phyloP scores from a whole-genome alignment of 2,329 filamentous ascomycete genomes.

The Fusarium miscanthi region DNA sequence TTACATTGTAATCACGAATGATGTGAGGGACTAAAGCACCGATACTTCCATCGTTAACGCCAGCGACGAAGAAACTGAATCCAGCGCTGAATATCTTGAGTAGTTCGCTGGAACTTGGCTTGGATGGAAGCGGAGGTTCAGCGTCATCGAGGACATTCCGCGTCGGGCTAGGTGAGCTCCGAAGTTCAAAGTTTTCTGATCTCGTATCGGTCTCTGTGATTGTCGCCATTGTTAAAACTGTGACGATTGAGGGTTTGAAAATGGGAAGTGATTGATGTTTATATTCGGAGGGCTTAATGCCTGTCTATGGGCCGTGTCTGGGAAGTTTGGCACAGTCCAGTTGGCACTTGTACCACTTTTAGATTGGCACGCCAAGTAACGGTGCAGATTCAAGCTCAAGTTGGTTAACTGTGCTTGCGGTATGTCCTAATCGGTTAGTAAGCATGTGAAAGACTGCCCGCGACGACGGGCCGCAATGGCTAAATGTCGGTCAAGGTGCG shows the following conservation, averaged over 20 bases:
- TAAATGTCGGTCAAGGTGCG: constrained; percentile 5
- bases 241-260: not conserved
- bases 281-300: not conserved
- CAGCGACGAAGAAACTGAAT: constrained; percentile 74
- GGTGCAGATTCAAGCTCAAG: not conserved
- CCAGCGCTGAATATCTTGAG: constrained; percentile 65
- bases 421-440: not conserved
- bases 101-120: not conserved
- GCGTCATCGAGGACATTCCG: not conserved
- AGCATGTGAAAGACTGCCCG: not conserved
- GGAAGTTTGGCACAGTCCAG: not conserved
- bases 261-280: not conserved
- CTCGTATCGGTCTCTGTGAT: constrained; percentile 10
- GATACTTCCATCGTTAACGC: constrained; percentile 72
- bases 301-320: not conserved
- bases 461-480: constrained; percentile 15
- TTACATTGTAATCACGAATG: constrained; percentile 65
- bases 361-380: not conserved
- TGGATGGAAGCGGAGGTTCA: not conserved
- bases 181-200: constrained; percentile 6
- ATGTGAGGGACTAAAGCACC: constrained; percentile 73
- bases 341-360: not conserved
- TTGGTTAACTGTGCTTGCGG: not conserved
- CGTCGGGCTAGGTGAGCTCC: rapidly evolving
- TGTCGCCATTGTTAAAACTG: constrained; percentile 1